Conservation (phyloP, 305 asterid genomes). For the Ilex paraguariensis region DNA sequence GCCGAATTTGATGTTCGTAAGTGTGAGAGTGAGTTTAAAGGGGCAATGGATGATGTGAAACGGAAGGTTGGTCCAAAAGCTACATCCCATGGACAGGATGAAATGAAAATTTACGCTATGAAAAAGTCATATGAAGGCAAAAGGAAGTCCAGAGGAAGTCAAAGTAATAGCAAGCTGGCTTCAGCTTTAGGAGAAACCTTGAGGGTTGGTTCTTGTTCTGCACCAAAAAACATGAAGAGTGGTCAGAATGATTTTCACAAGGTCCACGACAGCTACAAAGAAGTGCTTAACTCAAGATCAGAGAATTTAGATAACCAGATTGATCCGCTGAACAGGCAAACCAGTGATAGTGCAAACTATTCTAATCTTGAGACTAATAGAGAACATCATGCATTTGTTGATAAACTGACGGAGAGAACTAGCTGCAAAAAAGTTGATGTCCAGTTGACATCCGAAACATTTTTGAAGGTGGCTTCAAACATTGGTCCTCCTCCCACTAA, state of each 20-base stretch:
- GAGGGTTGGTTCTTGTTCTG: constrained; percentile 33
- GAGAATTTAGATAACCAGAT: constrained; percentile 28
- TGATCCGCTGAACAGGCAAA: constrained; percentile 30
- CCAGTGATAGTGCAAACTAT: constrained; percentile 38
- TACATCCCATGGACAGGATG: constrained; percentile 35
- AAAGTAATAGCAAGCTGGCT: constrained; percentile 35
- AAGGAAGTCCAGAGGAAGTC: constrained; percentile 43
- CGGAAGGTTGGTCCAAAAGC: constrained; percentile 33
- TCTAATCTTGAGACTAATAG: constrained; percentile 32
- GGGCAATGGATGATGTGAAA: constrained; percentile 21
- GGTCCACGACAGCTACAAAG: constrained; percentile 29
- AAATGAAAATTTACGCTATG: constrained; percentile 21
- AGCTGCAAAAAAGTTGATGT: constrained; percentile 28
- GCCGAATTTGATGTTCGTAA: constrained; percentile 40
- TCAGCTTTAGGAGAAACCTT: constrained; percentile 26
- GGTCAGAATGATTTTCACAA: constrained; percentile 37
- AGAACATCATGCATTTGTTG: constrained; percentile 30
- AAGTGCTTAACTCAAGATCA: constrained; percentile 28
- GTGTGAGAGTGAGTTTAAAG: constrained; percentile 38
- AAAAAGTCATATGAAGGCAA: constrained; percentile 22
- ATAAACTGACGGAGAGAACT: constrained; percentile 39
- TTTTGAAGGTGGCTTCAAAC: constrained; percentile 36
- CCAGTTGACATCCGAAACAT: constrained; percentile 25
- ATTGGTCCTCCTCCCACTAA: constrained; percentile 28
- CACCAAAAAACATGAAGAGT: constrained; percentile 30